Evolutionary conservation across 352 stramenopile species (phyloP).

Genomic region (Globisporangium echinulatum): DNA sequence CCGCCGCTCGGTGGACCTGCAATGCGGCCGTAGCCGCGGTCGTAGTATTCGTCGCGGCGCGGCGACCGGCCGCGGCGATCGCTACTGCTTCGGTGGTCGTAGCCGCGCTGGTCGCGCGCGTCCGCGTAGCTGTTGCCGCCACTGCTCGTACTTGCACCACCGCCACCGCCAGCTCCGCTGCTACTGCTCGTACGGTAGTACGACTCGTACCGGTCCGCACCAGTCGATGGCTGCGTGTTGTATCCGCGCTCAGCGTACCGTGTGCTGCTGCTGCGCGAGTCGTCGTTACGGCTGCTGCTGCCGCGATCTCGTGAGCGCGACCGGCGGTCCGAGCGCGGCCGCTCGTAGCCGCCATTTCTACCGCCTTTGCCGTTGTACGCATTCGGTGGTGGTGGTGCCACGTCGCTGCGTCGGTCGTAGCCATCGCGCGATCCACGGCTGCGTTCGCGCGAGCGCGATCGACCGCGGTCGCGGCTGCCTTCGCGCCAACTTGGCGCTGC

Average conservation of each 20-base stretch:
- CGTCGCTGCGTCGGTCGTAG: neutral
- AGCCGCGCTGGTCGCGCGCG: slow-evolving; percentile 9
- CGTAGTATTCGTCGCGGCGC: slow-evolving; percentile 12
- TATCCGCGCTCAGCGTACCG: slow-evolving; percentile 27
- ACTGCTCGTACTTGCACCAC: neutral
- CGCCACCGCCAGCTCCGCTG: neutral
- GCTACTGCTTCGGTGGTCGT: slow-evolving; percentile 11
- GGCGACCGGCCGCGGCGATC: slow-evolving; percentile 12
- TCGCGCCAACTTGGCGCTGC: slow-evolving; percentile 16
- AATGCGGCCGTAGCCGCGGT: slow-evolving; percentile 30
- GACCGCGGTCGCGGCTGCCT: slow-evolving; percentile 13
- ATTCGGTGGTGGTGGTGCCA: neutral
- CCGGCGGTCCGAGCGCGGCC: slow-evolving; percentile 13
- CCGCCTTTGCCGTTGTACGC: slow-evolving; percentile 4
- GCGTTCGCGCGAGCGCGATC: slow-evolving; percentile 17
- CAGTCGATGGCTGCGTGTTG: slow-evolving; percentile 4
- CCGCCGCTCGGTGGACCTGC: slow-evolving; percentile 10
- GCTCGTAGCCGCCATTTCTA: slow-evolving; percentile 4
- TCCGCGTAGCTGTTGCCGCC: neutral
- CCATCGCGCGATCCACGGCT: neutral
- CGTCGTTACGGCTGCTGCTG: slow-evolving; percentile 9
- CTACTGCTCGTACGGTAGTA: slow-evolving; percentile 15
- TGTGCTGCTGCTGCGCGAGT: slow-evolving; percentile 8
- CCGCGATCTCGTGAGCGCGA: slow-evolving; percentile 26
- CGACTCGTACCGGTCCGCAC: slow-evolving; percentile 15